These are phyloP conservation scores for Urochloa ruziziensis DNA, from an alignment of 176 grass and related monocot species.

Conservation along the genomic window DNA sequence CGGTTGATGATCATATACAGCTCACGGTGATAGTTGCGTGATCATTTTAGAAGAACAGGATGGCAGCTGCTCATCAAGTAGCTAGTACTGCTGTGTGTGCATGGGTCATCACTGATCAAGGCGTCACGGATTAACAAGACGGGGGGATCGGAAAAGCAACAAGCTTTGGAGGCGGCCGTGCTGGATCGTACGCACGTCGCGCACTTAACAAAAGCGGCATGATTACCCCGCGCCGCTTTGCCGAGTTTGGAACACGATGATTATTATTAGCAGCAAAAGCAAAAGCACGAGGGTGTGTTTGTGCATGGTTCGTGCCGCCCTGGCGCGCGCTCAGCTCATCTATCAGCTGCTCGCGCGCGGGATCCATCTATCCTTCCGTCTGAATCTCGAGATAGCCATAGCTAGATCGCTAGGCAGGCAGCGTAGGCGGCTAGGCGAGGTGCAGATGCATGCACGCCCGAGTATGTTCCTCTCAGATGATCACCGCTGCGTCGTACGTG, in stretches of 20 bases:
- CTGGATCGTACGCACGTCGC: slow-evolving; percentile 36
- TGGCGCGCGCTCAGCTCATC: not conserved
- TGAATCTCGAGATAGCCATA: not conserved
- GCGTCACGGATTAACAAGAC: not conserved
- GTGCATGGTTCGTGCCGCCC: slow-evolving; percentile 29
- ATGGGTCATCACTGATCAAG: not conserved
- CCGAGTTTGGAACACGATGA: slow-evolving; percentile 40
- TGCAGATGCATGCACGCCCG: not conserved
- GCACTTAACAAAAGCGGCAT: slow-evolving; percentile 43
- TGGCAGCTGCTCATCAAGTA: too few species aligned
- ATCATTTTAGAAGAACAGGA: not conserved
- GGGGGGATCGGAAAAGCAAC: too few species aligned
- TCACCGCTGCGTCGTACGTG: not conserved
- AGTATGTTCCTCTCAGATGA: not conserved
- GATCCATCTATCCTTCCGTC: not conserved
- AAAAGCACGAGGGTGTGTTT: not conserved
- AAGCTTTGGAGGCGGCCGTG: not conserved
- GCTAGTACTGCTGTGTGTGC: not conserved
- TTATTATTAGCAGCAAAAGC: slow-evolving; percentile 21
- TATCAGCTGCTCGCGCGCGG: too few species aligned
- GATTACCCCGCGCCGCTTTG: slow-evolving; percentile 30
- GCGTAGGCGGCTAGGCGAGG: not conserved
- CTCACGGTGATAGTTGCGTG: not conserved
- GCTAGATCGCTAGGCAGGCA: not conserved
- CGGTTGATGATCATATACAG: not conserved